Evolutionary conservation across 2,329 filamentous ascomycete species (phyloP), one percentile per base, ranked within the genome.

Genomic region (Acrodontium crateriforme): DNA sequence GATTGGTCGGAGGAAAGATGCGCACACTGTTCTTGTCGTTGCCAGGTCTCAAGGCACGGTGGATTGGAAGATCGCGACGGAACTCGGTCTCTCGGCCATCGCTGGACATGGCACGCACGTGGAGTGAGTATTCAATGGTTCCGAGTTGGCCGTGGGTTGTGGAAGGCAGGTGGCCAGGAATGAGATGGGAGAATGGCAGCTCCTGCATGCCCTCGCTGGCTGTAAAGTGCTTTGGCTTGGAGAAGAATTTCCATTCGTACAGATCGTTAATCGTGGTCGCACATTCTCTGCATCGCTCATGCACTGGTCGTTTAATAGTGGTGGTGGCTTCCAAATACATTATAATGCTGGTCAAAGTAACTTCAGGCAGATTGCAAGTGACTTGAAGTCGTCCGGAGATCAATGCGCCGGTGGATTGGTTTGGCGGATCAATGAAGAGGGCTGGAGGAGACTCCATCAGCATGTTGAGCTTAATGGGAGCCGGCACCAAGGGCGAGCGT

Each of bases 1-100:
- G 76, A 58, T 92, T 89, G 41, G 89, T 98, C 0, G 89, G 87
- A 25, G 87, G 89, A 58, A 98, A 98, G 48, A 95, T 80, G 47
- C 87, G 82, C 37, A 93, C 75, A 10, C 81, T 91, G 56, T 85
- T 77, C 57, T 91, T 87, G 36, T 91, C 83, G 29, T 70, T 66
- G 26, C 83, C 79, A 3, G 81, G 72, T 29, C 78, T 67, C 15
- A 95, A 71, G 18, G 84, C 79, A 36, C 87, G 80, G 59, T 77
- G 77, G 41, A 95, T 69, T 30, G 74, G 65, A 24, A 95, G 62
- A 7, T 69, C 67, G 45, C 74, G 71, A 36, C 71, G 67, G 45
- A 82, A 70, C 41, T 66, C 71, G 47, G 81, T 65, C 34, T 65
- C 65, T 40, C 73, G 71, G 34, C 66, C 68, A 28, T 65, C 68